phyloP scores from a whole-genome alignment of 208 protist genomes.

The Trypanosoma theileri region DNA sequence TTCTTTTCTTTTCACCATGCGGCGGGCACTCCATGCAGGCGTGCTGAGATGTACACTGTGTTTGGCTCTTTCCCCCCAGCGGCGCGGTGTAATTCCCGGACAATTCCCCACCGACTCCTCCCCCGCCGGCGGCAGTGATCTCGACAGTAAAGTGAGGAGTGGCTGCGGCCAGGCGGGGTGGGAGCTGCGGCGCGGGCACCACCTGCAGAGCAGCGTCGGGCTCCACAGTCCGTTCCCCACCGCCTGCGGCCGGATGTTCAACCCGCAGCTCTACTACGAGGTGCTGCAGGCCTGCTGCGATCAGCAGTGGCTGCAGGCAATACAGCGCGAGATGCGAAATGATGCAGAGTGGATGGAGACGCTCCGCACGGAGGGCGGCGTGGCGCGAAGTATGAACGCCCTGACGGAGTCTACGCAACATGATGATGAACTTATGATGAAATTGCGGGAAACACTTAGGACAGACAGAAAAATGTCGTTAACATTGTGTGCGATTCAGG shows the following conservation, averaged over 20 bases:
- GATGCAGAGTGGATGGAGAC: constrained; percentile 79
- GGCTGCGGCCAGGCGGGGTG: constrained; percentile 21
- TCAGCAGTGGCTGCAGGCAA: constrained; percentile 81
- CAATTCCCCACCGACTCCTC: constrained; percentile 51
- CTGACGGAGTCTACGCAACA: constrained; percentile 61
- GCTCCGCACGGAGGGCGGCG: constrained; percentile 70
- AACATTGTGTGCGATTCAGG: constrained; percentile 80
- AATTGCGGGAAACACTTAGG: constrained; percentile 68
- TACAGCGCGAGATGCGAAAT: constrained; percentile 70
- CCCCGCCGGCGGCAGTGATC: background rate
- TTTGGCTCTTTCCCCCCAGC: background rate
- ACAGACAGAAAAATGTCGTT: constrained; percentile 76
- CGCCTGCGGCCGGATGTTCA: constrained; percentile 80
- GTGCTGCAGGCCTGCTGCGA: constrained; percentile 85
- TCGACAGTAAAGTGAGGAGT: background rate
- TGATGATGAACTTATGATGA: constrained; percentile 85
- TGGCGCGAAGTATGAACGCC: constrained; percentile 56
- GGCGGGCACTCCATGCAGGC: constrained; percentile 1
- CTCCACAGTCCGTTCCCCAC: constrained; percentile 65
- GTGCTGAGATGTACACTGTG: background rate
- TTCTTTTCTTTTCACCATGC: constrained; percentile 13
- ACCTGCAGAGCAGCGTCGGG: constrained; percentile 73
- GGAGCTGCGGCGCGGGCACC: constrained; percentile 70
- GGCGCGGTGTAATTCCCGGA: constrained; percentile 48
- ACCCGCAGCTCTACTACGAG: constrained; percentile 80